Conservation (phyloP, 805 yeast species). For the Ogataea nakhonphanomensis region DNA sequence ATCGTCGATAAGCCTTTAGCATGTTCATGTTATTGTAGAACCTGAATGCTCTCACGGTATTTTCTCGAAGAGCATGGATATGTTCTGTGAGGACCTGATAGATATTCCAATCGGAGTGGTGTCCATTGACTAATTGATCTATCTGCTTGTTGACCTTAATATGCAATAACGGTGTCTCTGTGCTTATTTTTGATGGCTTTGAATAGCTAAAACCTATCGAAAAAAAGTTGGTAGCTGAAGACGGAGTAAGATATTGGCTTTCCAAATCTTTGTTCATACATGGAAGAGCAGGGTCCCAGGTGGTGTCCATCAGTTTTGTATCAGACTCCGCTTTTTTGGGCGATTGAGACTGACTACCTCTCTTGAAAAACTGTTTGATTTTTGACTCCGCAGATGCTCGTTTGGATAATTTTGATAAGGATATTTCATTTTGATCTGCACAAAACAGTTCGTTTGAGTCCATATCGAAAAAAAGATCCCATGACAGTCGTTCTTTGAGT, state of each 20-base stretch:
- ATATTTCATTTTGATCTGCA: constrained; percentile 9
- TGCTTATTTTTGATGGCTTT: constrained; percentile 1
- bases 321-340: constrained; percentile 5
- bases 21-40: constrained; percentile 16
- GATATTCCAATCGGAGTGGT: constrained; percentile 31
- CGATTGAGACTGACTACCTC: constrained; percentile 10
- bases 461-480: constrained; percentile 63
- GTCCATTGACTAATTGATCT: constrained; percentile 18
- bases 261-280: constrained; percentile 10
- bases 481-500: constrained; percentile 48
- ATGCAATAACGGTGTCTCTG: constrained; percentile 24
- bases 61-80: constrained; percentile 20
- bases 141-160: constrained; percentile 17
- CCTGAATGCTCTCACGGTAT: constrained; percentile 26
- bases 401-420: constrained; percentile 12
- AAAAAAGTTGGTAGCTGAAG: constrained; percentile 21
- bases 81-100: constrained; percentile 24
- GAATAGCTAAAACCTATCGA: constrained; percentile 23
- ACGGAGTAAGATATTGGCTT: constrained; percentile 9
- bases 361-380: constrained; percentile 19
- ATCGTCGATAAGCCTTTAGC: constrained; percentile 22
- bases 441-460: constrained; percentile 43
- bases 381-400: constrained; percentile 19
- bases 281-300: constrained; percentile 20
- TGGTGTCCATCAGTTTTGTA: not conserved